These are phyloP conservation scores for Kockiozyma suomiensis DNA, from an alignment of 805 yeast species.

Conservation along the genomic window DNA sequence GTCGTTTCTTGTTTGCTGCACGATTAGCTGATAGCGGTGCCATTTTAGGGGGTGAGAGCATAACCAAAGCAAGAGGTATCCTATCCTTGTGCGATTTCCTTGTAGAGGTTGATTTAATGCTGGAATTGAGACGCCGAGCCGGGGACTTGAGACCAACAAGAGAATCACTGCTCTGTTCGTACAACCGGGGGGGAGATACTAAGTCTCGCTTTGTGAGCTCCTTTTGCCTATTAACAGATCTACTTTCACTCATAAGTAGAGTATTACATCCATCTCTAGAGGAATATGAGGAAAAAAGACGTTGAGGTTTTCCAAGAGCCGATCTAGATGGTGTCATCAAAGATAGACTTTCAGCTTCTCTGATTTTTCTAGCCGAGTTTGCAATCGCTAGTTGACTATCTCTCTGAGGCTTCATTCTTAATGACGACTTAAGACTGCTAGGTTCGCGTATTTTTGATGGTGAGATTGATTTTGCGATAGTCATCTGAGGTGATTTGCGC, in stretches of 20 bases:
- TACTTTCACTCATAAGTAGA: not conserved
- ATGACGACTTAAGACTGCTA: constrained; percentile 6
- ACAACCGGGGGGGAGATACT: constrained; percentile 1
- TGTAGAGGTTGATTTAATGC: not conserved
- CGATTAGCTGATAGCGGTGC: constrained; percentile 8
- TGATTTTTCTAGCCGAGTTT: constrained; percentile 14
- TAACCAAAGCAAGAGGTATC: not conserved
- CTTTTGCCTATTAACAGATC: not conserved
- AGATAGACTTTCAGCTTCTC: not conserved
- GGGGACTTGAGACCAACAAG: constrained; percentile 27
- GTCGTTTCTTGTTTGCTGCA: not conserved
- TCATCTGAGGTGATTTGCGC: not conserved
- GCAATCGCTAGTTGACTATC: constrained; percentile 18
- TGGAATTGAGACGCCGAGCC: constrained; percentile 18
- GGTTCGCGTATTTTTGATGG: constrained; percentile 16
- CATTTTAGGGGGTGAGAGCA: constrained; percentile 20
- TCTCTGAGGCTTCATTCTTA: constrained; percentile 26
- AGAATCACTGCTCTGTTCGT: not conserved
- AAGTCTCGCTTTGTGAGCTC: not conserved
- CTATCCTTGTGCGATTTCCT: not conserved
- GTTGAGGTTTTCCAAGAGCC: constrained; percentile 25
- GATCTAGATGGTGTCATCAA: constrained; percentile 21
- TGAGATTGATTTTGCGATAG: not conserved
- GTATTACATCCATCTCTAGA: not conserved
- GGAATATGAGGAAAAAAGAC: constrained; percentile 2